phyloP scores from a whole-genome alignment of 768 basidiomycete species.

The Lanmaoa pseudosensibilis region DNA sequence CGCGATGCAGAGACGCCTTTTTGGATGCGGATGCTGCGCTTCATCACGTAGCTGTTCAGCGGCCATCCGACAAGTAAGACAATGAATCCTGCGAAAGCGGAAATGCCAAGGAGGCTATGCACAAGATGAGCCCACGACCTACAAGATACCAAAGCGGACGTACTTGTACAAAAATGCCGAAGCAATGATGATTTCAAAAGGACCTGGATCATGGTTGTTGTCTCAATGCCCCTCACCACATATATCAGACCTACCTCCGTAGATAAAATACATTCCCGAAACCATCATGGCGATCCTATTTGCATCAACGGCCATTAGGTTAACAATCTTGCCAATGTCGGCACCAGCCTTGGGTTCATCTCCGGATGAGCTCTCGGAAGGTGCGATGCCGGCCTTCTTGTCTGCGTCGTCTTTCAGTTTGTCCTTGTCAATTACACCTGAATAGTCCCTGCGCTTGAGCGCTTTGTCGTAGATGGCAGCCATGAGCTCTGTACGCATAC shows the following conservation, averaged over 20 bases:
- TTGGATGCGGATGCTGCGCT: conserved; percentile 39
- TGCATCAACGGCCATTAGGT: conserved; percentile 82
- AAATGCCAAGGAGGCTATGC: conserved; percentile 47
- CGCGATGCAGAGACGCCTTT: conserved; percentile 34
- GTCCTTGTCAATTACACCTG: conserved; percentile 65
- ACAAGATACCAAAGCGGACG: neutral
- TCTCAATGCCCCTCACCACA: neutral
- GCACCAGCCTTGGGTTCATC: conserved; percentile 72
- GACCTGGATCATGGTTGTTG: conserved; percentile 40
- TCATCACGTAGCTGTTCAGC: conserved; percentile 41
- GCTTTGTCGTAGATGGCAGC: conserved; percentile 88
- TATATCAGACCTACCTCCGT: conserved; percentile 47
- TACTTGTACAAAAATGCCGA: conserved; percentile 76
- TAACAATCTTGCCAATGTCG: conserved; percentile 87
- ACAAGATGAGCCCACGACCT: conserved; percentile 45
- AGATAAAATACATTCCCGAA: conserved; percentile 63
- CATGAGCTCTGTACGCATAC: conserved; percentile 79
- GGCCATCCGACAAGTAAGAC: conserved; percentile 42
- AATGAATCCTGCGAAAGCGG: conserved; percentile 47
- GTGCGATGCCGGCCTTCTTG: conserved; percentile 17
- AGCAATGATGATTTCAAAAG: conserved; percentile 77
- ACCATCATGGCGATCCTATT: conserved; percentile 57
- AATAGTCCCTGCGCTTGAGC: conserved; percentile 78
- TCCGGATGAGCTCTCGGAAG: conserved; percentile 28
- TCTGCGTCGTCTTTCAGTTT: conserved; percentile 28